These are phyloP conservation scores for Suhomyces maxii DNA, from an alignment of 1,139 yeast species.

Conservation along the genomic window DNA sequence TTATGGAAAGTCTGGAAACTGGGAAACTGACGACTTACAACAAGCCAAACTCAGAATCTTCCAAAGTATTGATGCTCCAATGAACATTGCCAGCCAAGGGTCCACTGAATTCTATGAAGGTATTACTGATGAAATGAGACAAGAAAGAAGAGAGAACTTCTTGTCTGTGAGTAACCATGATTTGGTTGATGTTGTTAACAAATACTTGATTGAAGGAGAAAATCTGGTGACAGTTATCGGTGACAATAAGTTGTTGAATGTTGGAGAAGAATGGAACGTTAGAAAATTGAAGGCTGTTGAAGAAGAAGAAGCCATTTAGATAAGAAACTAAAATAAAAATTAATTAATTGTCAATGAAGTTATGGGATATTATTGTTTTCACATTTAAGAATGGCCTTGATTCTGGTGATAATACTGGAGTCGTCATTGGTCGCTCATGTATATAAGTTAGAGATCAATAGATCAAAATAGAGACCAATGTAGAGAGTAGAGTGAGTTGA, in stretches of 20 bases:
- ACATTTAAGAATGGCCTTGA: no score
- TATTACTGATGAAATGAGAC: slow-evolving; percentile 77
- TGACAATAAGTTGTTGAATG: slow-evolving; percentile 37
- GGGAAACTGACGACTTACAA: slow-evolving; percentile 65
- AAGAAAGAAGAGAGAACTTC: slow-evolving; percentile 71
- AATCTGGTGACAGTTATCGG: slow-evolving; percentile 54
- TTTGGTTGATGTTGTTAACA: slow-evolving; percentile 60
- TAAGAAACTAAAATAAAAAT: no score
- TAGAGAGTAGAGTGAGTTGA: no score
- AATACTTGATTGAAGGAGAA: slow-evolving; percentile 45
- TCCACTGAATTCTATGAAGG: slow-evolving; percentile 63
- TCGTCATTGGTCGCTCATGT: no score
- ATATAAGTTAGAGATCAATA: no score
- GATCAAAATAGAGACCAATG: no score
- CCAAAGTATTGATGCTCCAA: slow-evolving; percentile 91
- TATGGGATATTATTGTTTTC: no score
- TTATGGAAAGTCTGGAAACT: slow-evolving; percentile 53
- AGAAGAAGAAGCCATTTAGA: background rate
- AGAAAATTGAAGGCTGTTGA: slow-evolving; percentile 16
- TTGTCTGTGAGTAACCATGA: slow-evolving; percentile 66
- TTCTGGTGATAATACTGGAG: no score
- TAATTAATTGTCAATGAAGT: no score
- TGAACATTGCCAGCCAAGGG: slow-evolving; percentile 79
- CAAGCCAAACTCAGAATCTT: slow-evolving; percentile 90
- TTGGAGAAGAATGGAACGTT: slow-evolving; percentile 32